Evolutionary conservation across 1,284 basidiomycete species (phyloP), one percentile per base, ranked within the genome.

Genomic region (Moniliophthora roreri): DNA sequence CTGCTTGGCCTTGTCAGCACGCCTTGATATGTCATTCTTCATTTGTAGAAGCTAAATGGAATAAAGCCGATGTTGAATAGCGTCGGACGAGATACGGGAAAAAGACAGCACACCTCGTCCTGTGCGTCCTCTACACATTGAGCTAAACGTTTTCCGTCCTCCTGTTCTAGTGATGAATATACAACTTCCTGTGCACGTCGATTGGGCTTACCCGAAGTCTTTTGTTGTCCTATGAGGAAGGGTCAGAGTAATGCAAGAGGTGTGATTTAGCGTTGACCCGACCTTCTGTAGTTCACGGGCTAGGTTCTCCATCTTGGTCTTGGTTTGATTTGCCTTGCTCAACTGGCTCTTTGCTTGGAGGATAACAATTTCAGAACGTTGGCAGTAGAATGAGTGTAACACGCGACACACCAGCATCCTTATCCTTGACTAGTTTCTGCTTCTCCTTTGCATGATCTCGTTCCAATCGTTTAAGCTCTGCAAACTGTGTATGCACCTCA

Each of bases 381-480:
- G 47, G 51, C 41, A 48, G 48, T 58, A 38, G 58, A 24, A 42
- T 38, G 53, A 50, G 46, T 44, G 32, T 44, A 32, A 35, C 42
- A 71, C n/a, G 24, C 18, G 13, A 28, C 78, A 55, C 60, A 90
- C 89, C 89, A 59, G 89, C 82, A 71, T 92, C 89, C 72, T 91
- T 91, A 76, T 92, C 89, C 72, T 92, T 92, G 49, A 81, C 77
- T 37, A 92, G 73, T 65, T 92, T 92, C 74, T 92, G 89, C 69
- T 89, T 91, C 75, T 92, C 89, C 72, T 89, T 92, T 50, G 89
- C 85, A 64, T 91, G 87, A 65, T 92, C 90, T 57, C 90, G 79
- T 69, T 93, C 90, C 62, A 89, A 66, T 49, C 88, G 80, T 66
- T 91, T 91, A 64, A 90, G 73, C 67, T 92, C 90, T 63, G 89